Evolutionary conservation across 2,329 filamentous ascomycete genomes (phyloP).

Genomic region (Alternaria hordeiaustralica): DNA sequence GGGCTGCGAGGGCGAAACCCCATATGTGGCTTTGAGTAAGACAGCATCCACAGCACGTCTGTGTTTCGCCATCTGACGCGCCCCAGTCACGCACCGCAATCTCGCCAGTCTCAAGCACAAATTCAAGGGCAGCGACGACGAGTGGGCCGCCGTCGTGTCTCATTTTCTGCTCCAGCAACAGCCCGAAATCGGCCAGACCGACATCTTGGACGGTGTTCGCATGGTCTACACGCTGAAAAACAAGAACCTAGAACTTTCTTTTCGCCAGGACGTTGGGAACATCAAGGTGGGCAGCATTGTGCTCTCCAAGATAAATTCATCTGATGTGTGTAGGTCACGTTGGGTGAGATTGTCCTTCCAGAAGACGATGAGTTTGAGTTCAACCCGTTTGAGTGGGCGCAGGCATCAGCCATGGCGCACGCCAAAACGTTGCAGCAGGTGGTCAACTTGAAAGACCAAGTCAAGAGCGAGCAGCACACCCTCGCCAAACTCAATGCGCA

Average conservation of each 20-base stretch:
- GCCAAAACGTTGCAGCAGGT: slow-evolving; percentile 55
- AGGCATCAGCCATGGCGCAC: slow-evolving; percentile 61
- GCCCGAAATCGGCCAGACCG: slow-evolving; percentile 52
- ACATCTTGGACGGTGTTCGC: slow-evolving; percentile 62
- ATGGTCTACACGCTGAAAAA: slow-evolving; percentile 63
- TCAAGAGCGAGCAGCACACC: slow-evolving; percentile 60
- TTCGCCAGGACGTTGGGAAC: slow-evolving; percentile 67
- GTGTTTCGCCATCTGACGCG: slow-evolving; percentile 29
- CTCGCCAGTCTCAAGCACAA: slow-evolving; percentile 40
- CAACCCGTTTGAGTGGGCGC: slow-evolving; percentile 74
- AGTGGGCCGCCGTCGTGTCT: slow-evolving; percentile 70
- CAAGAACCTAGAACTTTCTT: slow-evolving; percentile 64
- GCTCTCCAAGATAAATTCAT: neutral
- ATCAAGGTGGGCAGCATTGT: slow-evolving; percentile 65
- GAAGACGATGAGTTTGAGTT: slow-evolving; percentile 65
- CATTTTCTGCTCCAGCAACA: slow-evolving; percentile 60
- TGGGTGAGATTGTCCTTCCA: slow-evolving; percentile 69
- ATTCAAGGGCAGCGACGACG: slow-evolving; percentile 53
- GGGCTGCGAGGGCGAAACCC: slow-evolving; percentile 70
- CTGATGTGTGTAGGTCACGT: slow-evolving; percentile 52
- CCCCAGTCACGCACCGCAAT: slow-evolving; percentile 42
- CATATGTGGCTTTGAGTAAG: slow-evolving; percentile 66
- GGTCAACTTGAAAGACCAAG: slow-evolving; percentile 51
- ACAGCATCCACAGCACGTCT: slow-evolving; percentile 32
- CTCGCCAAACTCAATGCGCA: slow-evolving; percentile 67